Percentiles rank a stretch among this genome's conserved stretches.
Conservation (phyloP, 805 yeast species). For the Wickerhamiella kurtzmanii region DNA sequence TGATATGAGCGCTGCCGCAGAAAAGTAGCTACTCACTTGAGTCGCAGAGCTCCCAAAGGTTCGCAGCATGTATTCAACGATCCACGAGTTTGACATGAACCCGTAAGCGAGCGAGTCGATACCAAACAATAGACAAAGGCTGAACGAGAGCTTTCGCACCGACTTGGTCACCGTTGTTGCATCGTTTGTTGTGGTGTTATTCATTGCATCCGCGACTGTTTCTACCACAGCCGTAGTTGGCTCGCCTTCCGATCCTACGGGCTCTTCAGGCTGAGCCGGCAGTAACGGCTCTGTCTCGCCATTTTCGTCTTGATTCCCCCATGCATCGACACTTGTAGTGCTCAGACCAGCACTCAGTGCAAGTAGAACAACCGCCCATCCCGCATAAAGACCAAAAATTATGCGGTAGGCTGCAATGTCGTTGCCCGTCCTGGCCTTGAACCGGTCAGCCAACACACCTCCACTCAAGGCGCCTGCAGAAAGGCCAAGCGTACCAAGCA, state of each 20-base stretch:
- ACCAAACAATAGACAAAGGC: constrained; percentile 38
- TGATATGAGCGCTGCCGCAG: constrained; percentile 30
- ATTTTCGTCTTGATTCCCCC: neutral
- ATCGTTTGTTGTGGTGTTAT: too few species aligned
- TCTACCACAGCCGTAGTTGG: too few species aligned
- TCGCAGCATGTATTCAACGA: constrained; percentile 62
- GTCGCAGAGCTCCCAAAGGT: constrained; percentile 44
- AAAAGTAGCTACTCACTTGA: constrained; percentile 37
- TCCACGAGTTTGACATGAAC: constrained; percentile 81
- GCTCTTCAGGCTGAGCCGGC: too few species aligned
- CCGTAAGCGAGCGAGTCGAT: constrained; percentile 81
- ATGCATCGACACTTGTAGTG: neutral
- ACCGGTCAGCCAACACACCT: constrained; percentile 43
- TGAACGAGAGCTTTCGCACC: constrained; percentile 4
- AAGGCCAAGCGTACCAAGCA: constrained; percentile 55
- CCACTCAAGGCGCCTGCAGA: constrained; percentile 58
- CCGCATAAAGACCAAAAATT: constrained; percentile 44
- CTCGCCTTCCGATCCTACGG: too few species aligned
- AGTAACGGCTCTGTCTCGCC: neutral
- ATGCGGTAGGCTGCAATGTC: constrained; percentile 35
- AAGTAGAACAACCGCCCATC: constrained; percentile 38
- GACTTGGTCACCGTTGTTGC: neutral
- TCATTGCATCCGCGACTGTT: too few species aligned
- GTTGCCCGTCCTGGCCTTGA: constrained; percentile 11
- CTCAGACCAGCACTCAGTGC: constrained; percentile 34